Evolutionary conservation across 768 basidiomycete species (phyloP), one percentile per base, ranked within the genome.

Genomic region (Candolleomyces aberdarensis): DNA sequence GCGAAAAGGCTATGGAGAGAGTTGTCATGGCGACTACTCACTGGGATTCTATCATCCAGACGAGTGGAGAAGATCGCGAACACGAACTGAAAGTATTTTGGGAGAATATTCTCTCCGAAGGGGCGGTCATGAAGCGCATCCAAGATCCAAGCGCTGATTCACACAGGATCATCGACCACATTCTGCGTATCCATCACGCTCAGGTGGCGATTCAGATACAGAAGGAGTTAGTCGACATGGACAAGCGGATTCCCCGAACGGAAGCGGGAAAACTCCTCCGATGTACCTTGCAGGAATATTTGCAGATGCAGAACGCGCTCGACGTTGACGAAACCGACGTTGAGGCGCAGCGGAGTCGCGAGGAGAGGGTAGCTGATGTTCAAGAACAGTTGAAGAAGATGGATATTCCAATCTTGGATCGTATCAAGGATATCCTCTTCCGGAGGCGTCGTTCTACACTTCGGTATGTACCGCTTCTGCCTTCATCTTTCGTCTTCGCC

Each of bases 191-290:
- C n/a, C 0, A 57, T 7, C 15, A 9, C 10, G 55, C 49, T 15
- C 26, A 15, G 8, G 55, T 58, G 26, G 29, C 31, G 6, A 14
- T 52, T 7, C 22, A 58, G 53, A 65, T 67, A 19, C 66, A 67
- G 52, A 26, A 20, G 10, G 67, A 67, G 46, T 29, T 67, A 1
- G 64, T 62, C 0, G 58, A 60, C n/a, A 43, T 56, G 17, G 40
- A 46, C 20, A 64, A 59, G 51, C 46, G 43, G 3, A 57, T 67
- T 20, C 57, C 61, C 4, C 50, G 63, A 14, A 67, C 67, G 1
- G 56, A 64, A 17, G 67, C 67, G 0, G 67, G 65, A 4, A 61
- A 53, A 48, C 32, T 58, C 13, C 54, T 67, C 20, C 61, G 62
- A 3, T 57, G 31, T 29, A 66, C 63, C 20, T 59, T 67, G n/a